Percentiles rank a stretch among this genome's conserved stretches.
These are phyloP conservation scores for Trifolium subterraneum DNA, from an alignment of 306 rosid genomes.

Conservation along the genomic window DNA sequence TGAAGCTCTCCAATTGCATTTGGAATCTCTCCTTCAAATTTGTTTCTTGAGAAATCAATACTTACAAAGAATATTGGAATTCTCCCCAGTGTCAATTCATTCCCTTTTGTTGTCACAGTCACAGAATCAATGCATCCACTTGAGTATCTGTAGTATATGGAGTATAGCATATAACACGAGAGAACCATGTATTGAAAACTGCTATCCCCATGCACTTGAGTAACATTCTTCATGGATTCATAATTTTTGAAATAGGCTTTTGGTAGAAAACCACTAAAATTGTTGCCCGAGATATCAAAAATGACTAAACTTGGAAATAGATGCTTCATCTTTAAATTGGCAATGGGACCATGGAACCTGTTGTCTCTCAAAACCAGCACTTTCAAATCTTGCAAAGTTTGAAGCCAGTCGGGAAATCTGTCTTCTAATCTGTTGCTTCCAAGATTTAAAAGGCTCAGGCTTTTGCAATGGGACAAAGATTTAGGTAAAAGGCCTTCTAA, in stretches of 20 bases:
- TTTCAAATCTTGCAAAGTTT: conserved; percentile 17
- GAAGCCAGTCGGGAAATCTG: conserved; percentile 51
- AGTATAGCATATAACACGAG: too few species aligned
- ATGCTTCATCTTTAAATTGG: neutral
- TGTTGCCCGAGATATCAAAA: conserved; percentile 33
- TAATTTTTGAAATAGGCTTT: neutral
- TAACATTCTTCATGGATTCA: neutral
- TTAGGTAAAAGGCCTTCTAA: conserved; percentile 40
- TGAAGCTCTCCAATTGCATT: conserved; percentile 24
- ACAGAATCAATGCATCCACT: conserved; percentile 4
- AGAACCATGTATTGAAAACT: neutral
- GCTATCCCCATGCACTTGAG: neutral
- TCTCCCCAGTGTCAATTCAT: fast-evolving
- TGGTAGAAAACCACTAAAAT: conserved; percentile 35
- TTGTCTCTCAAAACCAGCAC: conserved; percentile 46
- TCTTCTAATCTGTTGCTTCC: conserved; percentile 45
- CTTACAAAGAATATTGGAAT: conserved; percentile 1
- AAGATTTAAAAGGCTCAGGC: conserved; percentile 40
- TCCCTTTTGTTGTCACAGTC: conserved; percentile 26
- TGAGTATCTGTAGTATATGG: too few species aligned
- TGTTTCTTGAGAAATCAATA: conserved; percentile 32
- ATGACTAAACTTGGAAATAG: conserved; percentile 15
- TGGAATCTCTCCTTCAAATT: conserved; percentile 47
- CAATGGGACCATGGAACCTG: conserved; percentile 45
- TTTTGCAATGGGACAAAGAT: conserved; percentile 20